These are phyloP conservation scores for Geranomyces variabilis DNA, from an alignment of 192 early-diverging fungal species.

Conservation along the genomic window DNA sequence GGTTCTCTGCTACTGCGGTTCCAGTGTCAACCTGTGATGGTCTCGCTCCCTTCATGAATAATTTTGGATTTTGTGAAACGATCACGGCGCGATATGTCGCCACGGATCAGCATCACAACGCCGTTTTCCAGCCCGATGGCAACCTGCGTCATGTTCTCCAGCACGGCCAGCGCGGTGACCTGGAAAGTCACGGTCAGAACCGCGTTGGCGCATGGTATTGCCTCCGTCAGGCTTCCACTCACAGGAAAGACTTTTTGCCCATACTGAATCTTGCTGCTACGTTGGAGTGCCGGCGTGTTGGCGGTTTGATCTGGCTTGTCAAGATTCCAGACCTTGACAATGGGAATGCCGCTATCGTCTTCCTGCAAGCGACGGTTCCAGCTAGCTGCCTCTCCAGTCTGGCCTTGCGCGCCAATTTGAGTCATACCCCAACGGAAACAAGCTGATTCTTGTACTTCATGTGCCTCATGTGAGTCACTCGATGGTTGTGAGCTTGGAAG, in stretches of 20 bases:
- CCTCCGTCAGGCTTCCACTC: not conserved
- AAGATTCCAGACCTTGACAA: conserved; percentile 82
- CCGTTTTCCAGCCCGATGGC: conserved; percentile 94
- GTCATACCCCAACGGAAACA: conserved; percentile 76
- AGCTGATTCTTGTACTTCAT: conserved; percentile 78
- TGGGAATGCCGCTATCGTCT: conserved; percentile 53
- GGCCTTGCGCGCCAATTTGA: not conserved
- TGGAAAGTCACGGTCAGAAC: not conserved
- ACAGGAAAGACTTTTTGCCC: conserved; percentile 70
- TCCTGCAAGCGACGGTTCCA: conserved; percentile 36
- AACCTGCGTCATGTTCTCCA: conserved; percentile 82
- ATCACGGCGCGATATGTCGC: conserved; percentile 78
- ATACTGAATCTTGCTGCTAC: conserved; percentile 72
- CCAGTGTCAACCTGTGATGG: conserved; percentile 69
- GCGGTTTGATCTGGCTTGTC: conserved; percentile 63
- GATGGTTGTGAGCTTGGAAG: conserved; percentile 47
- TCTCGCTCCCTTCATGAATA: conserved; percentile 82
- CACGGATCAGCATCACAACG: conserved; percentile 79
- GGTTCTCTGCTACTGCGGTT: too few species aligned
- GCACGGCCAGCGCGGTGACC: conserved; percentile 71
- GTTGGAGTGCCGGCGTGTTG: conserved; percentile 56
- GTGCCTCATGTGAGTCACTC: conserved; percentile 82
- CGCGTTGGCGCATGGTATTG: not conserved
- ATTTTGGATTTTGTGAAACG: conserved; percentile 77
- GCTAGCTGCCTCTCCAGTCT: not conserved